Base-by-base conservation (phyloP, 2,329 filamentous ascomycete genomes). In the Ceratocystis variospora region DNA sequence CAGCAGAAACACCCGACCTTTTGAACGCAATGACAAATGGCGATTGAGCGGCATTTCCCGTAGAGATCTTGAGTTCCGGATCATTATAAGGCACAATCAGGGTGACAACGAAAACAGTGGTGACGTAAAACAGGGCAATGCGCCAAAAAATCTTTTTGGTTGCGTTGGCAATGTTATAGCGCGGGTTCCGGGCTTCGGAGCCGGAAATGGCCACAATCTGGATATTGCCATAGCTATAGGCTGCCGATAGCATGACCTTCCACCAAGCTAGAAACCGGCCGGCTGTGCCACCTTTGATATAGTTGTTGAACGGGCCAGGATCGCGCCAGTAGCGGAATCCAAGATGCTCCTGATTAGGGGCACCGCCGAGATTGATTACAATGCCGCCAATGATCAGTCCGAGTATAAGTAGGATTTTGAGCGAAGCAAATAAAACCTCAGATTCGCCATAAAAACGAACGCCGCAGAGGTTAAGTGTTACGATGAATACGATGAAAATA, bases 391-490 rank as follows among this genome's bases (percentile, higher is more conserved):
- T 70, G 63, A 78, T 75, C 6, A 78, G 70, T 31, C 73, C 75
- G 6, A 75, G 68, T 65, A 80, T 77, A 61, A 78, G 75, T 2
- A 80, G 68, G 2, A 79, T 74, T 68, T 81, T 81, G 70, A 77
- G 70, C 5, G 75, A 73, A 0, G 76, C 76, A 66, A 81, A 76
- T 74, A 77, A 77, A 66, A 81, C 80, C 66, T 81, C 78, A 8
- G 77, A 75, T 69, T 81, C 79, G 59, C 78, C 78, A 62, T 78
- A 79, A 63, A 76, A 74, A 5, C 70, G 71, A 37, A 80, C 76
- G 53, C 75, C 75, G 12, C 76, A 70, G 44, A 76, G 61, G 73
- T 77, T 77, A 17, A 76, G 69, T 22, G 69, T 61, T n/a, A 77
- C 71, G 37, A 77, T 73, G 5, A 68, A 70, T 0, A 75, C 69